Evolutionary conservation across 768 basidiomycete genomes (phyloP).

Genomic region (Boletus tomentosulus): DNA sequence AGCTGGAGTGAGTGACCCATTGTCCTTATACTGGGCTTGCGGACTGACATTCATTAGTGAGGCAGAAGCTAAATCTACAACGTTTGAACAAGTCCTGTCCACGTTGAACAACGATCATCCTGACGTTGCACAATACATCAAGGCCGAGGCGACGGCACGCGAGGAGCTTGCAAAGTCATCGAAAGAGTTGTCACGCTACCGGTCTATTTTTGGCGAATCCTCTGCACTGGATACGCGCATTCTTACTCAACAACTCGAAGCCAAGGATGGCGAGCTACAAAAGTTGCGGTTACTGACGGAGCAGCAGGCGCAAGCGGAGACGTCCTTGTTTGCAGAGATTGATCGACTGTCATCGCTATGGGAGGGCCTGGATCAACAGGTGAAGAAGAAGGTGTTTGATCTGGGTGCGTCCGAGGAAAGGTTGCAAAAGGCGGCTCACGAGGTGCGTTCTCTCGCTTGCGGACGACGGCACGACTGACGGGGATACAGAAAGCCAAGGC

Average conservation of each 20-base stretch:
- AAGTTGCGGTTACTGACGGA: conserved; percentile 57
- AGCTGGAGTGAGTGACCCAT: conserved; percentile 46
- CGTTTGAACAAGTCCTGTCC: conserved; percentile 49
- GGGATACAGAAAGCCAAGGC: conserved; percentile 81
- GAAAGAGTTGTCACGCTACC: conserved; percentile 56
- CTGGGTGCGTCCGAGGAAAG: conserved; percentile 72
- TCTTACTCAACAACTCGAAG: conserved; percentile 52
- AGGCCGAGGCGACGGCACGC: conserved; percentile 47
- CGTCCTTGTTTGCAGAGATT: conserved; percentile 76
- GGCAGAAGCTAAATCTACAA: conserved; percentile 46
- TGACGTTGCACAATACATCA: conserved; percentile 48
- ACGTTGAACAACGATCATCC: conserved; percentile 45
- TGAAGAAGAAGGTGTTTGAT: conserved; percentile 82
- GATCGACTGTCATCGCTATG: conserved; percentile 84
- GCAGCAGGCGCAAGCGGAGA: conserved; percentile 65
- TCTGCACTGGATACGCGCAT: conserved; percentile 46
- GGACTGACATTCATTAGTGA: conserved; percentile 37
- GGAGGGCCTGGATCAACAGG: conserved; percentile 77
- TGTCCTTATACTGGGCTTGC: background rate
- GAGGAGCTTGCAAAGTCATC: conserved; percentile 44
- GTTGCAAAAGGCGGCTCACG: conserved; percentile 56
- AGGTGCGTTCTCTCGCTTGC: conserved; percentile 45
- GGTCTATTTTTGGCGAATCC: conserved; percentile 58
- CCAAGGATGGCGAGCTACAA: conserved; percentile 66
- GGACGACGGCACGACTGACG: background rate